Evolutionary conservation across 768 basidiomycete genomes (phyloP).

Genomic region (Hypholoma sublateritium): DNA sequence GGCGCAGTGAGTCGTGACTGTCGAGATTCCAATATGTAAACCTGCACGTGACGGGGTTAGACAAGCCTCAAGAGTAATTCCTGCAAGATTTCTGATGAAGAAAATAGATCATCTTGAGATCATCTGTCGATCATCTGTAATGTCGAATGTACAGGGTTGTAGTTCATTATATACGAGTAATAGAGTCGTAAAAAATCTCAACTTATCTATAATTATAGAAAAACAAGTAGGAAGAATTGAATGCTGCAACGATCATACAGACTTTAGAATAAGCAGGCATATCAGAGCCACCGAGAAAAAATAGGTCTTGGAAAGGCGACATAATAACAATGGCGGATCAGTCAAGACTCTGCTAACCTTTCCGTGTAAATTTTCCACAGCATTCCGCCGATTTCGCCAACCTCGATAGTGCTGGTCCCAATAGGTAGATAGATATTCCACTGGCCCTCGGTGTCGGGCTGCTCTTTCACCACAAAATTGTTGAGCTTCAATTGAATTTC

Average conservation of each 20-base stretch:
- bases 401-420: constrained; percentile 65
- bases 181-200: constrained; percentile 1
- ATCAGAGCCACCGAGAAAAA: neutral
- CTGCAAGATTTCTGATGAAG: neutral
- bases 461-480: constrained; percentile 47
- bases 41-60: neutral
- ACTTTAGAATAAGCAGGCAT: neutral
- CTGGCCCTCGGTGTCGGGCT: constrained; percentile 43
- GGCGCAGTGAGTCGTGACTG: no score
- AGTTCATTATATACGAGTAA: constrained; percentile 3
- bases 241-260: neutral
- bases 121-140: no score
- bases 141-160: neutral
- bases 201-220: constrained; percentile 11
- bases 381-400: constrained; percentile 70
- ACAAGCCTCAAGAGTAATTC: no score
- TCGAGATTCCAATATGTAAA: no score
- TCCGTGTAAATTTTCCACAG: constrained; percentile 73
- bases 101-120: no score
- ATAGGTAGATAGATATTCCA: constrained; percentile 64
- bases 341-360: constrained; percentile 28
- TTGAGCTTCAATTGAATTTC: constrained; percentile 68
- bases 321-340: neutral
- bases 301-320: neutral
- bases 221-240: neutral